Base-by-base conservation (phyloP, 306 rosid species). In the Cucurbita ficifolia region DNA sequence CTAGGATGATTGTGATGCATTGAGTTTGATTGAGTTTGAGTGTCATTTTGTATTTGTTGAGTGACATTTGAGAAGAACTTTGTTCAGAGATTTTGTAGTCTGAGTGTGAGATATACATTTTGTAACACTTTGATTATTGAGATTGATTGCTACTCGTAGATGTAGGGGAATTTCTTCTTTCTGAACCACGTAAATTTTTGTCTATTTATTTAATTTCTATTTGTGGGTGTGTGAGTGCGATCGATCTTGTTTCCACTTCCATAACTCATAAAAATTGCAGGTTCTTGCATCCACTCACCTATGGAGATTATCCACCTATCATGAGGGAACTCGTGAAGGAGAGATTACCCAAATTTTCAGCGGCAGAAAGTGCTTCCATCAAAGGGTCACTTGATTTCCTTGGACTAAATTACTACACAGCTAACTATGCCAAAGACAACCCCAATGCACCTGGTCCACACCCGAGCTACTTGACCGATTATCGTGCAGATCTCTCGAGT, bases 231-330 rank as follows among this genome's bases (percentile, higher is more conserved):
- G 3, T 29, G 33, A 29, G 2, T 29, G 2, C 33, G 3, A 29
- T 29, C 33, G 3, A 29, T 29, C 33, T 2, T 29, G n/a, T n/a
- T n/a, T n/a, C n/a, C n/a, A 2, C 33, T 2, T 29, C 33, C 3
- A 0, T 29, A 2, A 29, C 33, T 0, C 3, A 1, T 24, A 29
- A 29, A 29, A 29, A 29, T 60, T 6, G 14, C 24, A 76, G 77
- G 83, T 76, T n/a, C 60, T 12, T 84, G 81, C 79, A 84, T 16
- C 87, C 82, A 11, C 14, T 84, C 40, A 73, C 77, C 29, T 70
- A 8, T 54, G 87, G 87, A 1, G 77, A 81, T 21, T 84, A 81
- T 17, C 84, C 87, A 2, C 33, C 13, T 2, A 81, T 29, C 19
- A 81, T 81, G 84, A 52, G 39, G 70, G 10, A 74, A 14, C 72